A percentile compares a stretch with the other conserved stretches of the same genome.
Evolutionary conservation across 352 stramenopile species (phyloP).

Genomic region (Blastocystis sp.): DNA sequence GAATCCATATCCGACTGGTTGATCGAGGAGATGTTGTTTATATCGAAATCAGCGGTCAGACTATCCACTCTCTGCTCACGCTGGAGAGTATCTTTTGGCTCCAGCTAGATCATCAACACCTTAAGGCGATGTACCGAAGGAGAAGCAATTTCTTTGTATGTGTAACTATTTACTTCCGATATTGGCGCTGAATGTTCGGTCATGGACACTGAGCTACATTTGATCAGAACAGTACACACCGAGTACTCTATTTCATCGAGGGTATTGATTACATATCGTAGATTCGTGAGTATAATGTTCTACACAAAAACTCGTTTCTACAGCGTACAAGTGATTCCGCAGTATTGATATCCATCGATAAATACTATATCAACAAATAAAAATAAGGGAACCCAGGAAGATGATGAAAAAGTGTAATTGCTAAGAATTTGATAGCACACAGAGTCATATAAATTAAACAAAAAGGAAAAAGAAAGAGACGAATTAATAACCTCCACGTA

Average conservation of each 20-base stretch:
- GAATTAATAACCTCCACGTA: slow-evolving; percentile 42
- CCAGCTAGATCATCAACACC: background rate
- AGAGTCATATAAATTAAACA: background rate
- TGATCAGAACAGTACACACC: background rate
- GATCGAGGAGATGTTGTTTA: background rate
- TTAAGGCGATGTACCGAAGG: background rate
- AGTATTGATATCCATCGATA: background rate
- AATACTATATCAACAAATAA: background rate
- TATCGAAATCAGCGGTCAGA: background rate
- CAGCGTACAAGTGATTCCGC: background rate
- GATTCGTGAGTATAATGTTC: background rate
- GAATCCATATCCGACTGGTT: background rate
- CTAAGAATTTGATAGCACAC: background rate
- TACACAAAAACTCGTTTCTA: background rate
- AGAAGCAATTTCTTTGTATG: background rate
- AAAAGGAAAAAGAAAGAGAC: background rate
- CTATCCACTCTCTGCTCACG: background rate
- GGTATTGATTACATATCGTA: background rate
- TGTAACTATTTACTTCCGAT: background rate
- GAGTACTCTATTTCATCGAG: background rate
- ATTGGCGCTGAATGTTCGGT: too few species aligned
- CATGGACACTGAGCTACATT: too few species aligned
- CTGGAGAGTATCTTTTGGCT: background rate
- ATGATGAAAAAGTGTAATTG: background rate
- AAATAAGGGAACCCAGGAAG: background rate